A percentile compares a stretch with the other conserved stretches of the same genome.
These are phyloP conservation scores for Aspergillus sp. DNA, from an alignment of 2,329 filamentous ascomycete species.

Conservation along the genomic window DNA sequence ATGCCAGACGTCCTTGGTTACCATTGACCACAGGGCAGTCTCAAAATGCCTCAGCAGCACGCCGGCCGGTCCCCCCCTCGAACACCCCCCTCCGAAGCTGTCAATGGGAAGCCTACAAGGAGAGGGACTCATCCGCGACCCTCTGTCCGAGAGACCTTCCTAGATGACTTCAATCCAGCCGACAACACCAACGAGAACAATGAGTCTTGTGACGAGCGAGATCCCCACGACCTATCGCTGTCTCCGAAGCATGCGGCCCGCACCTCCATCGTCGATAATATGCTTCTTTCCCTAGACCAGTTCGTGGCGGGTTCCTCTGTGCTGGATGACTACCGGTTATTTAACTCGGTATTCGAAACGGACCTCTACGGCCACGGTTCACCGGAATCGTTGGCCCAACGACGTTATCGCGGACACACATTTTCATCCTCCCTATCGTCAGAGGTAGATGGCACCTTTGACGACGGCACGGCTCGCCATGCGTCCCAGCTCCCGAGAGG, in stretches of 20 bases:
- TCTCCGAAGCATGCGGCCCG: conserved; percentile 74
- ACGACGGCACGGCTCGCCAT: conserved; percentile 43
- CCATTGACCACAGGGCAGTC: conserved; percentile 16
- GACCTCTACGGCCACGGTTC: conserved; percentile 36
- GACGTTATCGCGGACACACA: conserved; percentile 58
- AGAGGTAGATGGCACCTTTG: conserved; percentile 51
- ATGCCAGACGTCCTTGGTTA: not conserved
- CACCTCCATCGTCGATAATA: conserved; percentile 92
- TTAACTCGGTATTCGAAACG: conserved; percentile 44
- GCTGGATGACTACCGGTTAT: conserved; percentile 40
- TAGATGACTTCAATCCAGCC: conserved; percentile 37
- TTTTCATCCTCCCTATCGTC: conserved; percentile 63
- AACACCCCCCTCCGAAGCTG: conserved; percentile 41
- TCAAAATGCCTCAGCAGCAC: conserved; percentile 33
- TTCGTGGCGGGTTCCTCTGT: conserved; percentile 54
- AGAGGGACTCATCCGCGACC: conserved; percentile 31
- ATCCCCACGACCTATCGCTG: conserved; percentile 77
- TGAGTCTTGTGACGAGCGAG: conserved; percentile 43
- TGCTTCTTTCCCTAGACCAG: conserved; percentile 90
- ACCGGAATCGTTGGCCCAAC: conserved; percentile 33
- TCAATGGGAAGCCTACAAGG: conserved; percentile 34
- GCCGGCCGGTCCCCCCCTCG: conserved; percentile 39
- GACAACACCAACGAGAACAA: conserved; percentile 36
- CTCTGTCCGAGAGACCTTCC: conserved; percentile 45
- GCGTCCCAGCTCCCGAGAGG: conserved; percentile 48